A percentile compares a stretch with the other conserved stretches of the same genome.
Conservation (phyloP, 495 filamentous ascomycete genomes). For the Aspergillus asperescens region DNA sequence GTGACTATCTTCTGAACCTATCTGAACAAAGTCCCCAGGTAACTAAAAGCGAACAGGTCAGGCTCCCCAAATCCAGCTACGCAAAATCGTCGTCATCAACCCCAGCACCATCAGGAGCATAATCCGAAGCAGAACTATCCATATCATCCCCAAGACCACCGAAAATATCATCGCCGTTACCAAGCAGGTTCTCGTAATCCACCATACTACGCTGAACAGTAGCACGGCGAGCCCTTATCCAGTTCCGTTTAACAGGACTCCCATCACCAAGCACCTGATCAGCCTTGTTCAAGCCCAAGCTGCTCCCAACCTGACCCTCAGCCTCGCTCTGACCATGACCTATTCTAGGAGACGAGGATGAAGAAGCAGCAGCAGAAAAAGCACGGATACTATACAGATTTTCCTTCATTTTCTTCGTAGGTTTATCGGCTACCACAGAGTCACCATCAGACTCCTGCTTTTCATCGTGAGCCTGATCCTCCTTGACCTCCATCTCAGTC, state of each 20-base stretch:
- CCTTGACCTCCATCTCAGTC: background rate
- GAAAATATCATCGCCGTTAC: constrained; percentile 9
- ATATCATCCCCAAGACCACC: constrained; percentile 2
- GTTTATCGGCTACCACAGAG: background rate
- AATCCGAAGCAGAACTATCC: constrained; percentile 18
- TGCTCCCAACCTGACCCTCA: background rate
- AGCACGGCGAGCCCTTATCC: background rate
- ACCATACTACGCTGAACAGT: background rate
- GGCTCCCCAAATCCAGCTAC: background rate
- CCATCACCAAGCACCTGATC: background rate
- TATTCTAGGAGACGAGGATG: background rate
- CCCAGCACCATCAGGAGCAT: constrained; percentile 14
- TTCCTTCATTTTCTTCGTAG: background rate
- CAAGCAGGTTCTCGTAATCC: background rate
- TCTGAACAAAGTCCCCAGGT: too few relatives aligned
- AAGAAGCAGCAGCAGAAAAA: background rate
- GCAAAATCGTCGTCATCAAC: constrained; percentile 1
- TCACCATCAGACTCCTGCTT: background rate
- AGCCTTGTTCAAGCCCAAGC: background rate
- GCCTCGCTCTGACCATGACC: too few relatives aligned
- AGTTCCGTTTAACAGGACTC: background rate
- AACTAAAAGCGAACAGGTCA: too few relatives aligned
- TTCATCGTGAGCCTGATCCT: background rate
- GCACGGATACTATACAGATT: background rate
- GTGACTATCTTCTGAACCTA: too few relatives aligned